Base-by-base conservation (phyloP, 2,329 filamentous ascomycete genomes). In the Dothideomycetes sp. region DNA sequence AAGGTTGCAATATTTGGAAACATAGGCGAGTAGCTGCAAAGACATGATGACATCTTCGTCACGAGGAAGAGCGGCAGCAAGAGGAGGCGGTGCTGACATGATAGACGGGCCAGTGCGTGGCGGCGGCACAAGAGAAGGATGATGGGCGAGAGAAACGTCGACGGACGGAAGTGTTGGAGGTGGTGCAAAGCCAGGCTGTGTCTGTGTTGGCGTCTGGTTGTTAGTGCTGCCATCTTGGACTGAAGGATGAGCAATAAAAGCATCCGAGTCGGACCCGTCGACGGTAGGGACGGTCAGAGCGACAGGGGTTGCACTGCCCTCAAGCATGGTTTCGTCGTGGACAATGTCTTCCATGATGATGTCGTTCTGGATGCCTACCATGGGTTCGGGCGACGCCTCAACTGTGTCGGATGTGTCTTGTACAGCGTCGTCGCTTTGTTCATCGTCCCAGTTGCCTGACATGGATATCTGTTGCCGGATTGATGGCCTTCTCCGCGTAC, bases 21-120 rank as follows among this genome's bases (percentile, higher is more conserved):
- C 89, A 59, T 98, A 98, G 12, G 91, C 91, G 32, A 98, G 74
- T 15, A 98, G 76, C 63, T 98, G 91, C 25, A 98, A 73, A 5
- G 91, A 95, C 89, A 98, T 95, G 48, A 98, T 71, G 2, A 98
- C 91, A 55, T 98, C 91, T 61, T 98, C 91, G 53, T 98, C 91
- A 36, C 91, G 79, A 8, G 91, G 91, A 83, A 96, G 94, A 9
- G 87, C 82, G 19, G 88, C 84, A 22, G 94, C 68, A 52, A 93
- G 80, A 51, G 82, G 80, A 12, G 82, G 75, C 5, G 51, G 49
- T 12, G 51, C 47, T 9, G 54, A 18, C 28, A 40, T 29, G 23
- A 40, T 32, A 22, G 37, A 29, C 4, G 22, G 24, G 27, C 37
- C 22, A 25, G 37, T n/a, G 29, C 37, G 37, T n/a, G n/a, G n/a